A percentile compares a stretch with the other conserved stretches of the same genome.
phyloP scores from a whole-genome alignment of 1,139 yeast species.

The Blastobotrys persicus region DNA sequence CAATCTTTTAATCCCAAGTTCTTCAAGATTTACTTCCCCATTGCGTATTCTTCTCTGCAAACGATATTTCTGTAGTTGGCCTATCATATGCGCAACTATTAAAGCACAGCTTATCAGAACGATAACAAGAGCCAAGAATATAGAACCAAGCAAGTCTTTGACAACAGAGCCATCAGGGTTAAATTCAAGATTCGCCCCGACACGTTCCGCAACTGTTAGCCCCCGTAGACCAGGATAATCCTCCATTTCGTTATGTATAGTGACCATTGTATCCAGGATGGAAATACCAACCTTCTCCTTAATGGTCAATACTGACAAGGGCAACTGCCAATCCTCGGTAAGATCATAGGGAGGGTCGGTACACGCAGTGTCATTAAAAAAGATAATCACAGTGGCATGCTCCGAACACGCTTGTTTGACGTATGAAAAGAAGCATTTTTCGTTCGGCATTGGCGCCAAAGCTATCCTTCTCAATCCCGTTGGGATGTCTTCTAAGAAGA shows the following conservation, averaged over 20 bases:
- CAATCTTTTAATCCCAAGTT: slow-evolving; percentile 14
- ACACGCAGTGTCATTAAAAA: not conserved
- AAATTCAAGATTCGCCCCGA: not conserved
- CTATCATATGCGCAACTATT: not conserved
- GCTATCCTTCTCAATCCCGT: not conserved
- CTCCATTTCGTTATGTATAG: not conserved
- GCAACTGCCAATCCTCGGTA: not conserved
- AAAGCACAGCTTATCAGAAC: not conserved
- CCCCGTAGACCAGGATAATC: too few species aligned
- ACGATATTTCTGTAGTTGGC: not conserved
- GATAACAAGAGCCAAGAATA: slow-evolving; percentile 2
- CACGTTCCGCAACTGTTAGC: not conserved
- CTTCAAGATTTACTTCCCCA: slow-evolving; percentile 15
- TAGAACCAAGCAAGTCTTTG: not conserved
- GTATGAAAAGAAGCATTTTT: not conserved
- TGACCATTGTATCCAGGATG: not conserved
- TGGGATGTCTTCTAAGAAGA: not conserved
- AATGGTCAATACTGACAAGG: not conserved
- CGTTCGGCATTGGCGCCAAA: not conserved
- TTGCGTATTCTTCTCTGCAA: slow-evolving; percentile 4
- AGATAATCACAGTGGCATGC: not conserved
- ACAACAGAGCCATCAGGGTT: not conserved
- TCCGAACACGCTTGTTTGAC: not conserved
- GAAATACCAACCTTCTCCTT: not conserved
- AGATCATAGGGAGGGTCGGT: not conserved